Evolutionary conservation across 345 rosid genomes (phyloP).

Genomic region (Eucalyptus tenuipes): DNA sequence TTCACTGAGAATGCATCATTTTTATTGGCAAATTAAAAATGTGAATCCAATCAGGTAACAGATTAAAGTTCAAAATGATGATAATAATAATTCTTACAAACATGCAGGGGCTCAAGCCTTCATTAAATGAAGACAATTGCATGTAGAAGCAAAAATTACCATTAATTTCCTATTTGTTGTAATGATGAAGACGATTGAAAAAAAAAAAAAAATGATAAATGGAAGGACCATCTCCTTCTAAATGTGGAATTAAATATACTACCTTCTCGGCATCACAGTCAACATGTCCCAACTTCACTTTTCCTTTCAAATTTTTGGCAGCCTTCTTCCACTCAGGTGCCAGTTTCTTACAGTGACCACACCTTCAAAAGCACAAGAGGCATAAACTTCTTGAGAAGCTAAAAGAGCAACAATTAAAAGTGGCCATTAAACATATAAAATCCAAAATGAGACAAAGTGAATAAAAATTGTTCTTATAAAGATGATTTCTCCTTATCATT

Average conservation of each 20-base stretch:
- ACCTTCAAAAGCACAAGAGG: conserved; percentile 34
- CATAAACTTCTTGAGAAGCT: not conserved
- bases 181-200: not conserved
- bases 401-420: not conserved
- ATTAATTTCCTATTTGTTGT: not conserved
- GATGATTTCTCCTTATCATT: not conserved
- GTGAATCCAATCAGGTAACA: not conserved
- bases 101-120: not conserved
- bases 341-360: conserved; percentile 92
- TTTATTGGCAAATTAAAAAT: not conserved
- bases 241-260: not conserved
- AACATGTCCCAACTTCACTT: conserved; percentile 92
- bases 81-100: not conserved
- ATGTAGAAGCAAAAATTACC: not conserved
- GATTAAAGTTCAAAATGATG: not conserved
- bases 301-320: conserved; percentile 77
- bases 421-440: not conserved
- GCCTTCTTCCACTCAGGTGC: conserved; percentile 99
- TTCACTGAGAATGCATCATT: not conserved
- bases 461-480: not conserved
- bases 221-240: not conserved
- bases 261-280: conserved; percentile 91
- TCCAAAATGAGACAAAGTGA: not conserved
- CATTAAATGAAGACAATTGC: not conserved
- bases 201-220: not conserved